A percentile compares a stretch with the other conserved stretches of the same genome.
Conservation (phyloP, 2,329 filamentous ascomycete species). For the Periconia sp. region DNA sequence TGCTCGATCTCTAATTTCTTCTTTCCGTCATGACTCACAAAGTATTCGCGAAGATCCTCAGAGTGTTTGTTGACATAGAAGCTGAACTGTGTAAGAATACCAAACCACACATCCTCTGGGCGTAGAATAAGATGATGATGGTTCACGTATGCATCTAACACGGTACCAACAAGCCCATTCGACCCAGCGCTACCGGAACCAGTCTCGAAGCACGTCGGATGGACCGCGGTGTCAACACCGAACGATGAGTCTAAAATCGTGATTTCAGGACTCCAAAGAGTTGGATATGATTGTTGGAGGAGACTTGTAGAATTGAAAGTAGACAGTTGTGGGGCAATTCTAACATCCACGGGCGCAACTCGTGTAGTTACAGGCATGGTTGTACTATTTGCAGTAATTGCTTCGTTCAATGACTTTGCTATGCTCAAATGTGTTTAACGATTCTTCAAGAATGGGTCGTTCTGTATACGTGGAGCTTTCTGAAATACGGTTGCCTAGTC, state of each 20-base stretch:
- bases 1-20: slow-evolving; percentile 9
- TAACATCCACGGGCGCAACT: slow-evolving; percentile 7
- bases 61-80: slow-evolving; percentile 24
- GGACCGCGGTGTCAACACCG: too few species aligned
- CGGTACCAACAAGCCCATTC: slow-evolving; percentile 8
- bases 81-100: slow-evolving; percentile 23
- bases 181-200: too few species aligned
- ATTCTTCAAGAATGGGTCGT: too few species aligned
- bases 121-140: slow-evolving; percentile 23
- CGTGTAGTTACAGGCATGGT: slow-evolving; percentile 10
- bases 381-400: too few species aligned
- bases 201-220: too few species aligned
- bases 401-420: too few species aligned
- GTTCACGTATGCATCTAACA: slow-evolving; percentile 3
- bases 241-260: slow-evolving; percentile 6
- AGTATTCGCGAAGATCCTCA: slow-evolving; percentile 19
- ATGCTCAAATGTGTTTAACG: too few species aligned
- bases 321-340: not conserved
- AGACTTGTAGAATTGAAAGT: not conserved
- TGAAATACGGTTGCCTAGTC: too few species aligned
- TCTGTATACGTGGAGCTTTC: too few species aligned
- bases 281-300: not conserved
- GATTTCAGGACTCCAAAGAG: not conserved
- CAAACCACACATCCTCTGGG: slow-evolving; percentile 30
- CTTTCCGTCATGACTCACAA: slow-evolving; percentile 39